Evolutionary conservation across 305 asterid genomes (phyloP), one percentile per base, ranked within the genome.

Genomic region (Solanum hybrid): DNA sequence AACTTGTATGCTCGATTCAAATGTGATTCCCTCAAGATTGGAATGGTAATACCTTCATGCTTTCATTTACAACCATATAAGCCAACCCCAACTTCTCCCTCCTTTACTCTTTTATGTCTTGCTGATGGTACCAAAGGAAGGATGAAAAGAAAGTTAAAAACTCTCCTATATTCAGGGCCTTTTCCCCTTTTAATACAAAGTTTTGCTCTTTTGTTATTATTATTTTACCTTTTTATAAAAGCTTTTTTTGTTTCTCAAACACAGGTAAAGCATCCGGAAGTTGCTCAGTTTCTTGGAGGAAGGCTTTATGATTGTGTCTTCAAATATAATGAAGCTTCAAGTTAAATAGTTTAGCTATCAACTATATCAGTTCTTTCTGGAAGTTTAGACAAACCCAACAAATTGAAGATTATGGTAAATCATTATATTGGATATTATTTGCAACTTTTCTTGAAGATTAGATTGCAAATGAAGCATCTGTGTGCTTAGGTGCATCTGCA

Each of bases 11-110:
- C 99, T 57, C 96, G 92, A 92, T 96, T 97, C 89, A 96, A 94
- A 92, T 96, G 99, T 28, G 99, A 96, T 92, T 96, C 99, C 89
- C 90, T 96, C 92, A 97, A 97, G 93, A 94, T 96, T 92, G 98
- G 97, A 71, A 96, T 97, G 99, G 99, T 97, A 96, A 93, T 76
- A 61, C 6, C 86, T 57, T 42, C 74, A 33, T 90, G 13, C 24
- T 82, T 78, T 88, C 67, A 78, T n/a, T 78, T 78, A 78, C 20
- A 78, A n/a, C 86, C 86, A 22, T 61, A 76, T 20, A 22, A 73
- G 24, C 1, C 33, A 12, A 0, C 69, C 14, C 37, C 1, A 3
- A 37, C n/a, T 79, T 11, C 29, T 37, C 64, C 34, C 34, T 4
- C 31, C 34, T 40, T 24, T 26, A 13, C n/a, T 11, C 87, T 9